Evolutionary conservation across 2,329 filamentous ascomycete genomes (phyloP), one percentile per base, ranked within the genome.

Genomic region (Colletotrichum lupini): DNA sequence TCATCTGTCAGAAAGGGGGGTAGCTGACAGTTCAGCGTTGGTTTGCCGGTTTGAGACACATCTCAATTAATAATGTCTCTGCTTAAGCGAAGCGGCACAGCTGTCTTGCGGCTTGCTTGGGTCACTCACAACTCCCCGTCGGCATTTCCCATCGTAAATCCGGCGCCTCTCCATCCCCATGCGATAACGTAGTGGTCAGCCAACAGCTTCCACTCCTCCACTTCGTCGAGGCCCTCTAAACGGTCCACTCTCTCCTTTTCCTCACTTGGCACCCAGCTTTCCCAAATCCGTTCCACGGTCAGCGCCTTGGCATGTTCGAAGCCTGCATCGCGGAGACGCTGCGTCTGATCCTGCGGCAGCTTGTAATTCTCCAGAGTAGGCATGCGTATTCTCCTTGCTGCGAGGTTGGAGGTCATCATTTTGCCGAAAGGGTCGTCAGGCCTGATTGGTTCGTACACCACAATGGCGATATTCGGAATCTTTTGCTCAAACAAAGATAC

Each of bases 401-500:
- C 93, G 0, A 99, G 90, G 79, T 99, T 99, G 2, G 93, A 91
- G 1, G 96, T 91, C 97, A 99, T 99, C 76, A 95, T 95, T 76
- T 90, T 90, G 4, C 97, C 97, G 78, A 99, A 99, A 5, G 95
- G 85, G 80, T 98, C 95, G 75, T 93, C 85, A 0, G 95, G 94
- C 3, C 91, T 89, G 72, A 98, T 93, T 0, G 97, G 96, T 80
- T 99, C 97, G 85, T 99, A 99, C 30, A 98, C 83, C 52, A 97
- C 84, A 3, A 97, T 83, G 28, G 88, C 77, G 75, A 91, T 68
- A 80, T 84, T 75, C 61, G 80, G 76, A 49, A 90, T 88, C 24
- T 81, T 83, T 3, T 85, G 82, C 19, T 88, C 86, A 77, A 96
- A 95, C 81, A 90, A 92, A 19, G 85, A 81, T 26, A 97, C 82